phyloP scores from a whole-genome alignment of 2,329 filamentous ascomycete genomes.

The Xylariaceae sp. region DNA sequence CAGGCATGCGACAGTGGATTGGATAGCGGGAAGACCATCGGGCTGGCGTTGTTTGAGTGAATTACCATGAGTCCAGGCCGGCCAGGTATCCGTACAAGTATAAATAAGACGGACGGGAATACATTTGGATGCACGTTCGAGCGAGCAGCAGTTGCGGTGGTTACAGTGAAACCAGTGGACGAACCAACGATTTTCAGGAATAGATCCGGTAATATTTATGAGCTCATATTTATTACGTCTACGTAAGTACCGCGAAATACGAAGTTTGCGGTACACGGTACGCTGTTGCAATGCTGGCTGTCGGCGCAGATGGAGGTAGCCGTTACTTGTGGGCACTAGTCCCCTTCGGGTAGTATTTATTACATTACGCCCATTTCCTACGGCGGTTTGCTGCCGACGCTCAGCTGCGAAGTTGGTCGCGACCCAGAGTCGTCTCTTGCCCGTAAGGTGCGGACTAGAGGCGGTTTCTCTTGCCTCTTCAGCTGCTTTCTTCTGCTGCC shows the following conservation, averaged over 20 bases:
- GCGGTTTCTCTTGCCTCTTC: too few relatives aligned
- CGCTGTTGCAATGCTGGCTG: neutral
- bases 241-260: neutral
- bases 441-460: too few relatives aligned
- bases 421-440: too few relatives aligned
- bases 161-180: neutral
- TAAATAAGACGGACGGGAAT: neutral
- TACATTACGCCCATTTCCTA: neutral
- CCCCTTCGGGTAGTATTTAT: neutral
- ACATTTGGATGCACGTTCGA: neutral
- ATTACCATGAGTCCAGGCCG: neutral
- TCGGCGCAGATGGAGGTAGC: neutral
- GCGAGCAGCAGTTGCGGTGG: neutral
- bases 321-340: neutral
- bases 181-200: neutral
- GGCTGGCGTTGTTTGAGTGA: conserved; percentile 1
- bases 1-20: conserved; percentile 11
- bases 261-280: neutral
- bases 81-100: neutral
- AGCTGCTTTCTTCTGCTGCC: too few relatives aligned
- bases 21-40: conserved; percentile 3
- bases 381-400: neutral
- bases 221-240: neutral
- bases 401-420: neutral
- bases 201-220: neutral